Conservation (phyloP, 495 filamentous ascomycete species). For the Chaetomium tenue region DNA sequence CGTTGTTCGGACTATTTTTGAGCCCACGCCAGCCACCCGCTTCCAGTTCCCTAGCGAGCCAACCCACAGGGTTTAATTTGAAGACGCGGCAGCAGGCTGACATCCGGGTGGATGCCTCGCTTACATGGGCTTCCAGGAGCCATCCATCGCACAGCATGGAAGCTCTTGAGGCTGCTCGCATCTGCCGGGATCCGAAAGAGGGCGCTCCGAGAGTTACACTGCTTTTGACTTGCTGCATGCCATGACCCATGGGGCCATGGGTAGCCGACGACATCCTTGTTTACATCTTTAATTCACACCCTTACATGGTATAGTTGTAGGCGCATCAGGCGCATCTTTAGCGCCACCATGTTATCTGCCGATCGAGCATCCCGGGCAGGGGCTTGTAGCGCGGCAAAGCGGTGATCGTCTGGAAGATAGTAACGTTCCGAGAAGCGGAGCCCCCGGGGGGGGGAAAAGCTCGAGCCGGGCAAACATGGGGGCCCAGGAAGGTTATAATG, state of each 20-base stretch:
- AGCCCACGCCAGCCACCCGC: background rate
- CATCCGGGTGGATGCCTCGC: constrained; percentile 13
- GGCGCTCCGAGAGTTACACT: constrained; percentile 17
- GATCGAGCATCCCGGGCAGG: constrained; percentile 11
- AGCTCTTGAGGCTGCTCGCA: constrained; percentile 7
- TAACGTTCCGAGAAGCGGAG: constrained; percentile 4
- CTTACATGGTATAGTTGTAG: background rate
- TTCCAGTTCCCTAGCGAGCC: no score
- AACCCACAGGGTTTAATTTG: background rate
- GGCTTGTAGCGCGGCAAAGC: background rate
- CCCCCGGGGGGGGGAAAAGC: background rate
- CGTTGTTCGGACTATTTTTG: constrained; percentile 14
- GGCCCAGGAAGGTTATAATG: background rate
- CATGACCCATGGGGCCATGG: constrained; percentile 1
- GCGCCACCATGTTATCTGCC: constrained; percentile 14
- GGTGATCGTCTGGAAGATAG: constrained; percentile 9
- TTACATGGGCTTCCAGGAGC: constrained; percentile 3
- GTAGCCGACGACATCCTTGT: constrained; percentile 14
- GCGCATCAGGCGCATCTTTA: background rate
- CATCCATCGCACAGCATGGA: constrained; percentile 13
- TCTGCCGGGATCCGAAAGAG: constrained; percentile 26
- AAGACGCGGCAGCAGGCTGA: background rate
- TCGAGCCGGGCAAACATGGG: no score
- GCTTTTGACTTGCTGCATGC: background rate
- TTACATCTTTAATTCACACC: background rate